phyloP scores from a whole-genome alignment of 2,329 filamentous ascomycete genomes.

The Paracamarosporium sp. region DNA sequence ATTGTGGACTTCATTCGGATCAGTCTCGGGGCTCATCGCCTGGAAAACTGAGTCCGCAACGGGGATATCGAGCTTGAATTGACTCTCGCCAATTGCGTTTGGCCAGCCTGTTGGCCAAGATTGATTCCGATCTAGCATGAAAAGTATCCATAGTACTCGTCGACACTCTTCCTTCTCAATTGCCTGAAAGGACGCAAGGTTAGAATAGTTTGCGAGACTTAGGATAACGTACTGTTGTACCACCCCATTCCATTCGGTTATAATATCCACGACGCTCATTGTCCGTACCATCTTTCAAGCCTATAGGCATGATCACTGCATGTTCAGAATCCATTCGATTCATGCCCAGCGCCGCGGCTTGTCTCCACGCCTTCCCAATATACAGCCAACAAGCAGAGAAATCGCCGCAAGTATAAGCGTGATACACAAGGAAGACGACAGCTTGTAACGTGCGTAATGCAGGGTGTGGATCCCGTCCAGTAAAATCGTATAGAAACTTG shows the following conservation, averaged over 20 bases:
- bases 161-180: slow-evolving; percentile 37
- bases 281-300: not conserved
- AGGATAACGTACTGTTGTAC: slow-evolving; percentile 6
- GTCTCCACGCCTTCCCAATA: slow-evolving; percentile 43
- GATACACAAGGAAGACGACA: slow-evolving; percentile 28
- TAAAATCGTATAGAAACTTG: slow-evolving; percentile 35
- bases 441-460: slow-evolving; percentile 35
- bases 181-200: not conserved
- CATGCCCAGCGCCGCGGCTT: slow-evolving; percentile 33
- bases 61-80: slow-evolving; percentile 41
- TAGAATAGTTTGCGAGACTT: not conserved
- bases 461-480: slow-evolving; percentile 21
- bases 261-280: not conserved
- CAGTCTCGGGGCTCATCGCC: slow-evolving; percentile 14
- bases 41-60: slow-evolving; percentile 31
- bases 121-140: slow-evolving; percentile 35
- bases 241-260: slow-evolving; percentile 3
- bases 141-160: slow-evolving; percentile 39
- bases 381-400: slow-evolving; percentile 37
- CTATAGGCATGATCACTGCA: not conserved
- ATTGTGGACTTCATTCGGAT: slow-evolving; percentile 5
- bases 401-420: slow-evolving; percentile 32
- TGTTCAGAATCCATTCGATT: slow-evolving; percentile 34
- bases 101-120: slow-evolving; percentile 39
- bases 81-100: slow-evolving; percentile 32